Evolutionary conservation across 345 rosid genomes (phyloP).

Genomic region (Brassica cretica): DNA sequence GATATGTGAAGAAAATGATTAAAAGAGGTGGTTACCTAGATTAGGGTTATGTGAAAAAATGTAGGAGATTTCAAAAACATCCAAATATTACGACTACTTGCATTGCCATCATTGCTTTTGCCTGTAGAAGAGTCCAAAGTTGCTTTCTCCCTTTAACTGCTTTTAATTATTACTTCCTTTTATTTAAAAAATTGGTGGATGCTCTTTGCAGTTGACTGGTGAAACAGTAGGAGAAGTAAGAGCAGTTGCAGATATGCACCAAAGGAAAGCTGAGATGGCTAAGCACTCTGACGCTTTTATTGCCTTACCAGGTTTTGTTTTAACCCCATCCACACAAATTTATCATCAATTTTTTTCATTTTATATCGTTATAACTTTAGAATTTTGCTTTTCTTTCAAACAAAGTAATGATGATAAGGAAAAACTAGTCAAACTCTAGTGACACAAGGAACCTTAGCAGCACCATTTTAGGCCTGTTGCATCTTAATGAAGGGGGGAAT

Average conservation of each 20-base stretch:
- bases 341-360: conserved; percentile 20
- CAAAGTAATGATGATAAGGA: conserved; percentile 31
- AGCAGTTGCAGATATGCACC: conserved; percentile 99
- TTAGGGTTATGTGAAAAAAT: conserved; percentile 31
- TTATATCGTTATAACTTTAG: background rate
- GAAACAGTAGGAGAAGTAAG: conserved; percentile 99
- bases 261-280: conserved; percentile 99
- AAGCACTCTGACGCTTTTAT: conserved; percentile 99
- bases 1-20: conserved; percentile 13
- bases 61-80: conserved; percentile 20
- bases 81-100: conserved; percentile 34
- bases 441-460: conserved; percentile 11
- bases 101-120: conserved; percentile 42
- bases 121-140: conserved; percentile 46
- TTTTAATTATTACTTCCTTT: conserved; percentile 36
- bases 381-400: conserved; percentile 30
- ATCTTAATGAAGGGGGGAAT: background rate
- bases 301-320: conserved; percentile 94
- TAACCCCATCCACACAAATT: conserved; percentile 39
- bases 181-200: conserved; percentile 21
- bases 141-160: conserved; percentile 41
- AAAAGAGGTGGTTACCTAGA: conserved; percentile 19
- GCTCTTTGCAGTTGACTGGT: conserved; percentile 81
- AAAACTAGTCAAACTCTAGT: conserved; percentile 28
- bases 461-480: conserved; percentile 15